Evolutionary conservation across 305 asterid genomes (phyloP), one percentile per base, ranked within the genome.

Genomic region (Salvia sclarea): DNA sequence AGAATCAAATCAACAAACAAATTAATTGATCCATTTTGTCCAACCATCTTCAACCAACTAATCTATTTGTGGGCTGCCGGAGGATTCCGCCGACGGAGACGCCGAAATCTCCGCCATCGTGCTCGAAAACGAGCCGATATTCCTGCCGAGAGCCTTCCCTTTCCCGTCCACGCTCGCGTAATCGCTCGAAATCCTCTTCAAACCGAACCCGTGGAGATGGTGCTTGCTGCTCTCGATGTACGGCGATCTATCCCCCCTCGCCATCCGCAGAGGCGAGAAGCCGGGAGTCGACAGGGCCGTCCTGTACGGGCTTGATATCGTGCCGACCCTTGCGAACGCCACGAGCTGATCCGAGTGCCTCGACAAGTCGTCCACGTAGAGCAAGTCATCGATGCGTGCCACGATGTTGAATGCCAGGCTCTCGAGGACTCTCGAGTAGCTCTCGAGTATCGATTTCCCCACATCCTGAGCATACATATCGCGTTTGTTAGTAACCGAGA

Each of bases 341-440:
- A 85, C 40, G 21, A 80, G 59, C 41, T 82, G 85, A 66, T 82
- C 92, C 0, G 92, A 83, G 41, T 85, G 88, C 74, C 78, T 84
- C 13, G 84, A 80, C 78, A 88, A 71, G 75, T 84, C 95, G 37
- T 91, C 95, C 75, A 82, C 88, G 12, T 84, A 84, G 12, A 88
- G 76, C 11, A 91, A 82, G 63, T 91, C 93, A 33, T 91, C 95
- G 0, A 88, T 75, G 0, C 97, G 92, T 0, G 92, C 87, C 43
- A 85, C 83, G 5, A 91, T 88, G 60, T 85, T 88, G 85, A 82
- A 88, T 30, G 97, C 90, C 71, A 91, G 73, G 84, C 97, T 88
- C 79, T 88, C 95, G 17, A 91, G 80, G 30, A 85, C 96, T 61
- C 97, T 78, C 1, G 97, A 88, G 79, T 91, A 91, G 82, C 96